Evolutionary conservation across 2,329 filamentous ascomycete genomes (phyloP), one percentile per base, ranked within the genome.

Genomic region (Exophiala viscosa): DNA sequence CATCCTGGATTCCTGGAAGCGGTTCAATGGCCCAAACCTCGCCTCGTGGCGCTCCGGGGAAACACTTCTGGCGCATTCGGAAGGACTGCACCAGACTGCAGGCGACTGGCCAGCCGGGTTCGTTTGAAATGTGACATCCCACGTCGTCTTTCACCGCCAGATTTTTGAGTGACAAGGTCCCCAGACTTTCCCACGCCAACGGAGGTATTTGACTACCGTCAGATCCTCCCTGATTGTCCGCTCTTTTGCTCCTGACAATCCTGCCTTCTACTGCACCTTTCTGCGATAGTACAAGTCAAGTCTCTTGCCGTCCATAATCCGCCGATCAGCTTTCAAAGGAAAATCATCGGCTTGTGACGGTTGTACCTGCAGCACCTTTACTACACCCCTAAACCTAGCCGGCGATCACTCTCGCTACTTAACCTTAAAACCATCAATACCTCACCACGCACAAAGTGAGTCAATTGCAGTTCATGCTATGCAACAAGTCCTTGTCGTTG

Each of bases 121-220:
- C 46, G 50, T 51, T 56, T 56, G 53, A 56, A 59, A 59, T 52
- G 48, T 41, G 53, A 57, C 50, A 56, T 59, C 56, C 56, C 56
- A 59, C 56, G 56, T 59, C 50, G 50, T 48, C 56, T 59, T 42
- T 59, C 50, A 59, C 56, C 56, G 56, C 56, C 39, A 59, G 47
- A 58, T 52, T 55, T 52, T 39, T 54, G 43, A 51, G 34, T 35
- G 42, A 50, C 18, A 32, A 50, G 41, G 45, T 41, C 48, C 44
- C 40, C 44, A 45, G 34, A 47, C 46, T 31, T 32, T 48, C 18
- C 46, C 38, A 36, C 40, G 5, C 40, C 40, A 42, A 57, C 49
- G 50, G 49, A 23, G 54, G 49, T 54, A 57, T 57, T 57, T 57
- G 49, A 56, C 42, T 38, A 14, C 15, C 23, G 34, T 40, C 40